These are phyloP conservation scores for Sanghuangporus weigelae DNA, from an alignment of 1,284 basidiomycete species.

Conservation along the genomic window DNA sequence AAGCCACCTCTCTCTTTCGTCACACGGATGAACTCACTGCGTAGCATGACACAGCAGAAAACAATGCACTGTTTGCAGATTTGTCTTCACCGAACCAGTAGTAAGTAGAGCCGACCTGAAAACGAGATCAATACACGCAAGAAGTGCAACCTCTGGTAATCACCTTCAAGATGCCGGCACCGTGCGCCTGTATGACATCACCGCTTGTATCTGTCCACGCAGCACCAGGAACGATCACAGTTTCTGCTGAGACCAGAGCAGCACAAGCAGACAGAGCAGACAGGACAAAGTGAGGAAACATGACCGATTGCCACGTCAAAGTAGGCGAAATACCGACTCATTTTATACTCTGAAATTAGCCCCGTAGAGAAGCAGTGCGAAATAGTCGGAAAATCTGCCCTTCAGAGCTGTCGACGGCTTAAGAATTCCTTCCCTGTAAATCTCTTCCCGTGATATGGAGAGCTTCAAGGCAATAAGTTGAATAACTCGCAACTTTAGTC, in stretches of 20 bases:
- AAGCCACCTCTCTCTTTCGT: neutral
- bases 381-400: too few species aligned
- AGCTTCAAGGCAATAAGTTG: too few species aligned
- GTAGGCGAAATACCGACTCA: too few species aligned
- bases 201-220: conserved; percentile 59
- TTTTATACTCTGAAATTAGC: neutral
- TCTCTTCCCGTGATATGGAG: too few species aligned
- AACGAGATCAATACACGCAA: neutral
- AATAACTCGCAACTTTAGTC: too few species aligned
- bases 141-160: conserved; percentile 1
- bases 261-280: neutral
- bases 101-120: conserved; percentile 48
- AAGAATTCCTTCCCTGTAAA: too few species aligned
- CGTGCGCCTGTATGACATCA: conserved; percentile 60
- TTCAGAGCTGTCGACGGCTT: too few species aligned
- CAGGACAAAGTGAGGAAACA: neutral
- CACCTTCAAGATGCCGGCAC: conserved; percentile 55
- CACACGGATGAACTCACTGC: conserved; percentile 29
- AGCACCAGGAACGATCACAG: conserved; percentile 57
- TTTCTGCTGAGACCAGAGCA: conserved; percentile 14
- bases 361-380: too few species aligned
- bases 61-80: conserved; percentile 47
- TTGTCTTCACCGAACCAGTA: conserved; percentile 70
- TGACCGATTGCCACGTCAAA: neutral
- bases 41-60: conserved; percentile 59